Evolutionary conservation across 2,329 filamentous ascomycete genomes (phyloP), one percentile per base, ranked within the genome.

Genomic region (Phyllosticta capitalensis): DNA sequence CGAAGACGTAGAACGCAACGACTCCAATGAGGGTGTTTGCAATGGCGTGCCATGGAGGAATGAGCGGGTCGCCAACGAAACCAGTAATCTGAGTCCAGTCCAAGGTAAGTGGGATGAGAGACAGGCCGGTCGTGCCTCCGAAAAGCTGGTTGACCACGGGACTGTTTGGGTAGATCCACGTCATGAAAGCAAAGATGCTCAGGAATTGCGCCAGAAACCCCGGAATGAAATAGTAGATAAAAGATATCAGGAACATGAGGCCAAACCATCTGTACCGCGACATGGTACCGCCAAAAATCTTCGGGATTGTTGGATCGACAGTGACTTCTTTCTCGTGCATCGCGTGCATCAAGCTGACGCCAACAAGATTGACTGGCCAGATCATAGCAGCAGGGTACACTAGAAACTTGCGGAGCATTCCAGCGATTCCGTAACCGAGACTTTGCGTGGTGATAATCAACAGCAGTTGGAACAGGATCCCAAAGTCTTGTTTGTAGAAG

Each of bases 151-250:
- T 69, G n/a, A 68, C 63, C 14, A 68, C 64, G 0, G 64, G 63
- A 30, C 64, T 67, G 12, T 68, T 77, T 0, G 88, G 88, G 1
- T 81, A 82, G 60, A 89, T 80, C 65, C 26, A 45, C 1, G 38
- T 45, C 38, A 45, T 48, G 48, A 33, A 62, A 20, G 19, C 52
- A 10, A 22, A 58, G 49, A 52, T 51, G n/a, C 48, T 59, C 62
- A 54, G 3, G 24, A 59, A 50, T 17, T 52, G 57, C 33, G 52
- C 54, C 0, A 54, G 38, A n/a, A 50, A 59, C 33, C 24, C 57
- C n/a, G 63, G 63, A 14, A 64, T 48, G 22, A 63, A 26, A 20
- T 64, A 55, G 51, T 56, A 64, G 1, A 61, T 20, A 10, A 63
- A 54, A 6, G 63, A 30, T 4, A 48, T 52, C 4, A 59, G 45